Conservation (phyloP, 208 protist species). For the Crithidia expoeki region DNA sequence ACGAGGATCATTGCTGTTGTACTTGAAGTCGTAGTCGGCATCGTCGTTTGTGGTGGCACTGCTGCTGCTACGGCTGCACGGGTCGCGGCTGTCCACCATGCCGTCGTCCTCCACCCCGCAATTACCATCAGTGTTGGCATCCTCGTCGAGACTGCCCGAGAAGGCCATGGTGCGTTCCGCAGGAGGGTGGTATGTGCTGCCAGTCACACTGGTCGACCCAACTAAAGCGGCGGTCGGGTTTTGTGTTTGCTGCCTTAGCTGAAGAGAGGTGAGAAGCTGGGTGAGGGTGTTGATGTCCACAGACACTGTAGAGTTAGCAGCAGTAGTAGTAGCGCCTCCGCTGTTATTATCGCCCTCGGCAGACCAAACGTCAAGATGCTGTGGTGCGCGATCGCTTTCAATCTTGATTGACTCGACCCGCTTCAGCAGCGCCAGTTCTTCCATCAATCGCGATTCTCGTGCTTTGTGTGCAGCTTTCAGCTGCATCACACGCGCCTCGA, state of each 20-base stretch:
- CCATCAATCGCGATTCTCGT: conserved; percentile 28
- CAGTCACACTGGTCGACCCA: neutral
- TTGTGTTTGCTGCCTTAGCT: conserved; percentile 3
- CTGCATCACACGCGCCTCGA: conserved; percentile 29
- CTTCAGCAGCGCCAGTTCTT: conserved; percentile 32
- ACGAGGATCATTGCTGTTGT: conserved; percentile 8
- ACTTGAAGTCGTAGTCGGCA: conserved; percentile 1
- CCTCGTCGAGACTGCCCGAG: neutral
- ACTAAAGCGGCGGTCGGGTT: neutral
- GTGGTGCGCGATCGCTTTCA: neutral
- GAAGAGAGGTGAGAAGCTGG: conserved; percentile 3
- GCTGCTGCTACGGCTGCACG: conserved; percentile 1
- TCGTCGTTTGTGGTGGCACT: conserved; percentile 2
- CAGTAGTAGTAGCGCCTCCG: neutral
- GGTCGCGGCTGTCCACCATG: conserved; percentile 18
- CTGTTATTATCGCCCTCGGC: too few relatives aligned
- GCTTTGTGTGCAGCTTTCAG: conserved; percentile 38
- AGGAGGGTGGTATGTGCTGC: neutral
- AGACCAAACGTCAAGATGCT: neutral
- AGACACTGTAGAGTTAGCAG: neutral
- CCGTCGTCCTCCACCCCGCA: conserved; percentile 4
- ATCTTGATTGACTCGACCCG: neutral
- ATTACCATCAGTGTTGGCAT: neutral
- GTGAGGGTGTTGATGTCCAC: conserved; percentile 9
- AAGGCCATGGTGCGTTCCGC: neutral